These are phyloP conservation scores for Hypsizygus marmoreus DNA, from an alignment of 768 basidiomycete genomes.

Conservation along the genomic window DNA sequence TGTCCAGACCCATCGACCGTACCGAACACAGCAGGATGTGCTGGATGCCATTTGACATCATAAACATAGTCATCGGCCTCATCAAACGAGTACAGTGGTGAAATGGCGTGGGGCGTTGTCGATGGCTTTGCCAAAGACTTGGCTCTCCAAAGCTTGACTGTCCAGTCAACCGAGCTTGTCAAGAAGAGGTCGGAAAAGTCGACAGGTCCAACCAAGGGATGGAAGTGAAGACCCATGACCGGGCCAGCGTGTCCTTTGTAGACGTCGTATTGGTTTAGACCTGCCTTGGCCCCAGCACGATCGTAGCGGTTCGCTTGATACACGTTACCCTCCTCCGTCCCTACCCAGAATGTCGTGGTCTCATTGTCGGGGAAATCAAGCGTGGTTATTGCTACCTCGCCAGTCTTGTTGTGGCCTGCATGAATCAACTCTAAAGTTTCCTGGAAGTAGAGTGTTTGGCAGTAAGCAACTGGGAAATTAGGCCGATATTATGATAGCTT, in stretches of 20 bases:
- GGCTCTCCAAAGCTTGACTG: constrained; percentile 94
- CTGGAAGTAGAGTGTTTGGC: constrained; percentile 36
- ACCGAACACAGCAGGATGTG: constrained; percentile 92
- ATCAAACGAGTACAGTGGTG: constrained; percentile 91
- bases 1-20: constrained; percentile 93
- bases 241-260: constrained; percentile 94
- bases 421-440: constrained; percentile 93
- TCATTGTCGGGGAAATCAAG: constrained; percentile 96
- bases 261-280: constrained; percentile 88
- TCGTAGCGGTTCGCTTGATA: constrained; percentile 98
- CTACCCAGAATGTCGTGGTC: constrained; percentile 96
- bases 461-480: constrained; percentile 1
- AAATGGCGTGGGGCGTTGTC: constrained; percentile 55
- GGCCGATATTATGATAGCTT: constrained; percentile 7
- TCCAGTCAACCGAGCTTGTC: constrained; percentile 95
- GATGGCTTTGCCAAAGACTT: constrained; percentile 77
- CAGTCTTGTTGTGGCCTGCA: constrained; percentile 92
- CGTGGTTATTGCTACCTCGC: constrained; percentile 92
- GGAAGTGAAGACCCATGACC: constrained; percentile 93
- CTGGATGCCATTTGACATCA: constrained; percentile 97
- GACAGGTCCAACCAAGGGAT: constrained; percentile 86
- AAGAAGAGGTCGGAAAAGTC: constrained; percentile 97
- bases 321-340: constrained; percentile 96
- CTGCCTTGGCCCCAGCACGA: constrained; percentile 95
- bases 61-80: constrained; percentile 99